Conservation (phyloP, 768 basidiomycete species). For the Auricularia cornea region DNA sequence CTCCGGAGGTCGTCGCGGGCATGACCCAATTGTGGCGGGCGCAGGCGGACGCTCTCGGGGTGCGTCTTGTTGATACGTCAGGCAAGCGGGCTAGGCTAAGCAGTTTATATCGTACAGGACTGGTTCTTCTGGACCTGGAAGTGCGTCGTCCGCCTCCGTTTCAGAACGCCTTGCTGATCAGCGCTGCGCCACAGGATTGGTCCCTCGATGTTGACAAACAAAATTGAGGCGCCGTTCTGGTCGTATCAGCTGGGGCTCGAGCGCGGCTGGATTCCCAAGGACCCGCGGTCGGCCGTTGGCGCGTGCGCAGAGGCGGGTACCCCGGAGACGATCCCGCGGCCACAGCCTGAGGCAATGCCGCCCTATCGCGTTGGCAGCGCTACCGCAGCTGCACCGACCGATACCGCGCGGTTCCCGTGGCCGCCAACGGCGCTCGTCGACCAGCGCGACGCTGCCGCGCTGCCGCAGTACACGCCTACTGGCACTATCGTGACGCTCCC, state of each 20-base stretch:
- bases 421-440: slow-evolving; percentile 60
- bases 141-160: slow-evolving; percentile 3
- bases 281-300: slow-evolving; percentile 76
- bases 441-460: slow-evolving; percentile 29
- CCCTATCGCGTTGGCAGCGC: slow-evolving; percentile 70
- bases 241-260: slow-evolving; percentile 87
- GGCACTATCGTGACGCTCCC: slow-evolving; percentile 62
- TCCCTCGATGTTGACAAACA: neutral
- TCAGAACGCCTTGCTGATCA: neutral
- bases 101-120: too few species aligned
- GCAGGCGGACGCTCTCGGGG: slow-evolving; percentile 77
- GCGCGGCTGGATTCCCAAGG: slow-evolving; percentile 86
- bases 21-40: slow-evolving; percentile 67
- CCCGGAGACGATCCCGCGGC: slow-evolving; percentile 32
- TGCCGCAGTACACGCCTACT: slow-evolving; percentile 63
- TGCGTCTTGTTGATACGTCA: neutral
- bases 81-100: too few species aligned
- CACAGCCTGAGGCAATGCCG: slow-evolving; percentile 35
- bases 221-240: slow-evolving; percentile 51
- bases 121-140: slow-evolving; percentile 99
- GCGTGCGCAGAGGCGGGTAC: slow-evolving; percentile 48
- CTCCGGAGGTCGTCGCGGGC: slow-evolving; percentile 46
- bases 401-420: slow-evolving; percentile 48
- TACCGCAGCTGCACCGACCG: slow-evolving; percentile 53
- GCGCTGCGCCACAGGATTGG: neutral